Base-by-base conservation (phyloP, 805 yeast species). In the Barnettozyma botsteinii region DNA sequence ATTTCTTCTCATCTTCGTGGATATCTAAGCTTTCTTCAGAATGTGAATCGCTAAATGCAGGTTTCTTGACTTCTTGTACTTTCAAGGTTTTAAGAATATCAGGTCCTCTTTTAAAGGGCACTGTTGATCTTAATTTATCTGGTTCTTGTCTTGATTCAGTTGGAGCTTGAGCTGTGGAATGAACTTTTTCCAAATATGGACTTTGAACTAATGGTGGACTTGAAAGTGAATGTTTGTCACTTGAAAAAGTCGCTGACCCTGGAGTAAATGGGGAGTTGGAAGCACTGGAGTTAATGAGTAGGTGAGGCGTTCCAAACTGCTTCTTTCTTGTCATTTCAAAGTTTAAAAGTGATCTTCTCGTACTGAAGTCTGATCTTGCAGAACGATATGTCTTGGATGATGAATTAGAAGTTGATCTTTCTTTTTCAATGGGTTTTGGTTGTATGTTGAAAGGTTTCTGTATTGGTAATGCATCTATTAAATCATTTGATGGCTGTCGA, bases 301-400 rank as follows among this genome's bases (percentile, higher is more conserved):
- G 23, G 18, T 43, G 51, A 11, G 55, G 57, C 7, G 49, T 46
- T 2, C 59, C 59, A 26, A 33, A 40, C 3, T 47, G 40, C 30
- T 41, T 55, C 25, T 49, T 49, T 41, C 60, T 48, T 14, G 60
- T 45, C 24, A 42, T 40, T 31, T 55, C 59, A 40, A 29, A 49
- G 18, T 43, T 40, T 22, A 47, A 12, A 5, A 52, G 34, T 7
- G 53, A 47, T n/a, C 43, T 43, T 14, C 49, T 35, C 1, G 43
- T 38, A 6, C 36, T 32, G 9, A 37, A 20, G 13, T 31, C 29
- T 7, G 40, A 40, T 14, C 40, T 45, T 7, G 35, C 35, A 2
- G 44, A 33, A 4, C 25, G 37, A 13, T 5, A 33, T 10, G 44
- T 28, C 5, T 37, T 37, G 4, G 44, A 36, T 8, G 44, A 37